These are phyloP conservation scores for Mollisia scopiformis DNA, from an alignment of 2,329 filamentous ascomycete genomes.

Conservation along the genomic window DNA sequence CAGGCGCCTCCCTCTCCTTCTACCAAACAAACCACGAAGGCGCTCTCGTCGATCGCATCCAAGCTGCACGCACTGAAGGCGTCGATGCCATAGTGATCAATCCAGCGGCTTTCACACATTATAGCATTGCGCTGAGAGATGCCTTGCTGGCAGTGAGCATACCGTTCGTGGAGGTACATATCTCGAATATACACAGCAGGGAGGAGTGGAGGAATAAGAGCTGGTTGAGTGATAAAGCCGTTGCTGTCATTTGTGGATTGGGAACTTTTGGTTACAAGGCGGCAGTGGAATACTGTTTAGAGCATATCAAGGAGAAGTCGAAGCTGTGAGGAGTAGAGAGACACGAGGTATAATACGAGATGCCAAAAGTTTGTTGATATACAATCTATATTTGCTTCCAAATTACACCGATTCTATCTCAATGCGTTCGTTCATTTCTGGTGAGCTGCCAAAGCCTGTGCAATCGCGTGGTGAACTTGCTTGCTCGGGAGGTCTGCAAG, in stretches of 20 bases:
- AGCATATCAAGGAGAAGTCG: slow-evolving; percentile 47
- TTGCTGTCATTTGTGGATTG: slow-evolving; percentile 72
- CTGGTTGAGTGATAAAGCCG: slow-evolving; percentile 76
- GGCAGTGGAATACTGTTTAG: slow-evolving; percentile 56
- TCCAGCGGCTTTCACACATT: slow-evolving; percentile 75
- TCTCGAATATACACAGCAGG: slow-evolving; percentile 73
- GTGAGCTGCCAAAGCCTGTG: slow-evolving; percentile 20
- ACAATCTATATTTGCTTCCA: background rate
- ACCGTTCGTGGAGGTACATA: slow-evolving; percentile 78
- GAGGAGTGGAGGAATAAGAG: slow-evolving; percentile 72
- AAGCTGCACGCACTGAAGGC: slow-evolving; percentile 58
- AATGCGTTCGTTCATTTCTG: background rate
- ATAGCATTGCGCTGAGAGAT: slow-evolving; percentile 75
- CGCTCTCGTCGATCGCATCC: slow-evolving; percentile 47
- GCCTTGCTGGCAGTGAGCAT: slow-evolving; percentile 69
- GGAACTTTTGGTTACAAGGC: slow-evolving; percentile 64
- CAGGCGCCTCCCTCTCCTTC: slow-evolving; percentile 48
- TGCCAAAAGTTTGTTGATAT: background rate
- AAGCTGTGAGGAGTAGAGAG: slow-evolving; percentile 19
- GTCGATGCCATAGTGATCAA: slow-evolving; percentile 75
- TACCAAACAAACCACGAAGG: slow-evolving; percentile 84
- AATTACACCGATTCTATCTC: background rate
- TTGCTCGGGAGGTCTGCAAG: slow-evolving; percentile 23
- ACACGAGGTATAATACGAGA: background rate
- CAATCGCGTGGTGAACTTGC: slow-evolving; percentile 24